Percentiles rank a stretch among this genome's conserved stretches.
These are phyloP conservation scores for Saccharomycopsis babjevae DNA, from an alignment of 805 yeast genomes.

Conservation along the genomic window DNA sequence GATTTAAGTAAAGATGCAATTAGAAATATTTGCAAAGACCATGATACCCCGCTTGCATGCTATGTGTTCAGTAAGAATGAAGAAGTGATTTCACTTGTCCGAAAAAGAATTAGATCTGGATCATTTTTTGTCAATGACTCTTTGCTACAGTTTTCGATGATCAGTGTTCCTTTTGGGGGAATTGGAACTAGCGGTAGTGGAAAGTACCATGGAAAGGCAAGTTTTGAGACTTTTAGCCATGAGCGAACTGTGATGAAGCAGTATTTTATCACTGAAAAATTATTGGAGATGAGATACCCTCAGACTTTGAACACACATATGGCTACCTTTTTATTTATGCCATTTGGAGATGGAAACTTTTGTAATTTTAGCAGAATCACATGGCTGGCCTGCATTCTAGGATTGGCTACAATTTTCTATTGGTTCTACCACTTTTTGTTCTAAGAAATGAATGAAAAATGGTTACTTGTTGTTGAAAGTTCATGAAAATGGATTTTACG, in stretches of 20 bases:
- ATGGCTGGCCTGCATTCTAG: not conserved
- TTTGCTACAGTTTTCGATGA: slow-evolving; percentile 56
- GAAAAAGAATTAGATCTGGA: slow-evolving; percentile 57
- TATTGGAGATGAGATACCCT: slow-evolving; percentile 55
- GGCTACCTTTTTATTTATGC: slow-evolving; percentile 5
- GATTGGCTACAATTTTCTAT: not conserved
- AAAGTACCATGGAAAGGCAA: slow-evolving; percentile 64
- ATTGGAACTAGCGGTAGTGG: slow-evolving; percentile 80
- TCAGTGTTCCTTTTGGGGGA: slow-evolving; percentile 83
- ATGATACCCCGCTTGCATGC: slow-evolving; percentile 74
- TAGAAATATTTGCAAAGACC: slow-evolving; percentile 32
- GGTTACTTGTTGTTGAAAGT: too few species aligned
- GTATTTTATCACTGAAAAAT: slow-evolving; percentile 52
- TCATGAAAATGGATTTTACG: too few species aligned
- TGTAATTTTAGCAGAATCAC: not conserved
- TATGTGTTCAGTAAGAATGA: slow-evolving; percentile 52
- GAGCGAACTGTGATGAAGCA: slow-evolving; percentile 57
- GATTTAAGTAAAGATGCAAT: slow-evolving; percentile 34
- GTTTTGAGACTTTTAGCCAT: slow-evolving; percentile 60
- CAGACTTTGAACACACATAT: slow-evolving; percentile 25
- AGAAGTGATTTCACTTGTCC: slow-evolving; percentile 39
- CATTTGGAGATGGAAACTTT: slow-evolving; percentile 4
- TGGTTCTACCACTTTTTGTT: not conserved
- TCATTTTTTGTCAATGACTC: slow-evolving; percentile 62
- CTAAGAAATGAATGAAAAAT: not conserved